Evolutionary conservation across 257 asterid genomes (phyloP), one percentile per base, ranked within the genome.

Genomic region (Linaria vulgaris): DNA sequence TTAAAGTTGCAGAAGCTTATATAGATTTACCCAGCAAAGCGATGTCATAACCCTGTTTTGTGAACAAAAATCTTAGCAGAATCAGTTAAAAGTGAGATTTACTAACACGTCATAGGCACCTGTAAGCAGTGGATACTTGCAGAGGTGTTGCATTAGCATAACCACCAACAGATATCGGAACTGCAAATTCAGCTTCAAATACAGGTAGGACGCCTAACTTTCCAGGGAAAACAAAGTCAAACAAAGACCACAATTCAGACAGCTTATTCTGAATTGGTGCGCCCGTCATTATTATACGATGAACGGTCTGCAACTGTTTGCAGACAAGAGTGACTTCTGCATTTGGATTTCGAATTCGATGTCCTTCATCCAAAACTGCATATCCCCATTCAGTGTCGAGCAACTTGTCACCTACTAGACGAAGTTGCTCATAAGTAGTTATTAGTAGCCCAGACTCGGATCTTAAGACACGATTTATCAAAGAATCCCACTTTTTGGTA

Each of bases 71-170:
- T 27, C 34, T 27, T 27, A 27, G 34, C 17, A 20, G 3, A 31
- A 66, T 49, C 67, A 34, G 38, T 43, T 16, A 48, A 68, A 68
- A 49, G 53, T 60, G 62, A 50, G 55, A 50, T 45, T 59, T 53
- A 19, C 45, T 19, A 38, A 30, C 27, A 16, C 43, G 59, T 49
- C 63, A 52, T 73, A 64, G 41, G 71, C 48, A 91, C 98, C 98
- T 87, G 90, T 89, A 94, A 63, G 99, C 97, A 39, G 97, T 94
- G 72, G 99, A 94, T 63, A 94, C 99, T 82, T 94, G 99, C 74
- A 94, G 76, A 9, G 99, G 97, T 22, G 88, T 77, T 53, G 99
- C 99, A 78, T 94, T 94, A 58, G 97, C 96, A 75, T 92, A 92
- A 47, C 98, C 98, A 64, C 98, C 98, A 70, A 92, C 95, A 59